Percentiles rank a stretch among this genome's conserved stretches.
These are phyloP conservation scores for Exophiala spinifera DNA, from an alignment of 2,329 filamentous ascomycete genomes.

Conservation along the genomic window DNA sequence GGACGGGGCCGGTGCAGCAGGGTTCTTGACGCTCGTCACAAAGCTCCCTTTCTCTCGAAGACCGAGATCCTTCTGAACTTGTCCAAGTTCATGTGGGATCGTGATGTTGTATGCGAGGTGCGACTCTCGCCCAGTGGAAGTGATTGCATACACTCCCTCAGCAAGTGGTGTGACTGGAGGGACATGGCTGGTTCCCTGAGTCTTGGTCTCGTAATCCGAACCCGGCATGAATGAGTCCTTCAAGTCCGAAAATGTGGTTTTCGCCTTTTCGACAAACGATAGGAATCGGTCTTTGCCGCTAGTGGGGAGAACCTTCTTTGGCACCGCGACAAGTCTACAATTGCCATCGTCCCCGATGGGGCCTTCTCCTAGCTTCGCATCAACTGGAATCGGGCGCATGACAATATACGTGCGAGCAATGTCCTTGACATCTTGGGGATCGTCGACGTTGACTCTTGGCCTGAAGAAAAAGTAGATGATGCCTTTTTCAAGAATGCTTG, in stretches of 20 bases:
- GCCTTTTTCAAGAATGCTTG: slow-evolving; percentile 76
- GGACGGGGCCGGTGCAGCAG: slow-evolving; percentile 63
- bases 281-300: slow-evolving; percentile 69
- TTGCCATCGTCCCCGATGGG: slow-evolving; percentile 55
- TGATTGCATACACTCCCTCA: slow-evolving; percentile 82
- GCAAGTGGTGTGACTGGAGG: slow-evolving; percentile 72
- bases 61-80: slow-evolving; percentile 73
- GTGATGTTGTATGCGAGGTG: slow-evolving; percentile 80
- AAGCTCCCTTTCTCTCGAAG: slow-evolving; percentile 71
- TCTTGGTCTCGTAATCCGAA: slow-evolving; percentile 72
- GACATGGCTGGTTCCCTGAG: slow-evolving; percentile 63
- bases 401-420: slow-evolving; percentile 77
- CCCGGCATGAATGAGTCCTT: slow-evolving; percentile 67
- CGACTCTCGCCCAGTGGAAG: slow-evolving; percentile 65
- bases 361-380: slow-evolving; percentile 64
- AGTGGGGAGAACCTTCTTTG: slow-evolving; percentile 78
- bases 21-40: slow-evolving; percentile 77
- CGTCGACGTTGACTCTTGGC: slow-evolving; percentile 68
- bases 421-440: slow-evolving; percentile 67
- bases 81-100: slow-evolving; percentile 64
- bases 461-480: slow-evolving; percentile 90
- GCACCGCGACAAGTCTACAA: slow-evolving; percentile 71
- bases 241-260: slow-evolving; percentile 64
- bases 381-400: slow-evolving; percentile 67
- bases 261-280: slow-evolving; percentile 76